Conservation (phyloP, 345 rosid species). For the Isatis tinctoria region DNA sequence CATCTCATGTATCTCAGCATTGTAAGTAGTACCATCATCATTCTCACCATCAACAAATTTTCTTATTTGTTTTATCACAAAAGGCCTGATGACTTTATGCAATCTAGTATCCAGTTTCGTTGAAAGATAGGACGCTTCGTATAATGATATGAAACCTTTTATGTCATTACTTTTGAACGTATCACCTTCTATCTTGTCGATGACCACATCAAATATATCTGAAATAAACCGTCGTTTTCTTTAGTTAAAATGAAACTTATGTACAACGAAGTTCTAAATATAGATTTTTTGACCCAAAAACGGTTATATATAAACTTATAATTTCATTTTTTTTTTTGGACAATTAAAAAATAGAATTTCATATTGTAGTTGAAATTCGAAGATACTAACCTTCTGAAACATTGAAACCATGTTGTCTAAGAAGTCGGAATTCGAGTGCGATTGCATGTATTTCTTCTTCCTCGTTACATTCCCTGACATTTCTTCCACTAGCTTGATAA, state of each 20-base stretch:
- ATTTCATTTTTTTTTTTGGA: no score
- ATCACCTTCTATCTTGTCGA: no score
- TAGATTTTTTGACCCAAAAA: no score
- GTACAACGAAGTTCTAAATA: no score
- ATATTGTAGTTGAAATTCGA: background rate
- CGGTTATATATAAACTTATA: no score
- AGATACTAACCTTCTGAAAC: slow-evolving; percentile 20
- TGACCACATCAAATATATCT: no score
- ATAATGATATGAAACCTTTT: slow-evolving; percentile 8
- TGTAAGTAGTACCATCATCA: slow-evolving; percentile 4
- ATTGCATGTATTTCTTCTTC: background rate
- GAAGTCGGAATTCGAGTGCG: slow-evolving; percentile 32
- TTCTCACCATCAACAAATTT: background rate
- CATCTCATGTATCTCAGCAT: background rate
- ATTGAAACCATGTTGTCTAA: slow-evolving; percentile 31
- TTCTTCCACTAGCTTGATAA: background rate
- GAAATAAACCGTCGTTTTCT: no score
- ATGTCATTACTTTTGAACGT: no score
- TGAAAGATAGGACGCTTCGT: slow-evolving; percentile 36
- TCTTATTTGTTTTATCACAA: slow-evolving; percentile 17
- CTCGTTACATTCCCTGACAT: background rate
- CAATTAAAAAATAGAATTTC: background rate
- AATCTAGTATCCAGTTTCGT: slow-evolving; percentile 28
- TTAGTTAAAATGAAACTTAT: no score
- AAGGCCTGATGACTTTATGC: slow-evolving; percentile 33